Conservation (phyloP, 306 rosid species). For the Nissolia schottii region DNA sequence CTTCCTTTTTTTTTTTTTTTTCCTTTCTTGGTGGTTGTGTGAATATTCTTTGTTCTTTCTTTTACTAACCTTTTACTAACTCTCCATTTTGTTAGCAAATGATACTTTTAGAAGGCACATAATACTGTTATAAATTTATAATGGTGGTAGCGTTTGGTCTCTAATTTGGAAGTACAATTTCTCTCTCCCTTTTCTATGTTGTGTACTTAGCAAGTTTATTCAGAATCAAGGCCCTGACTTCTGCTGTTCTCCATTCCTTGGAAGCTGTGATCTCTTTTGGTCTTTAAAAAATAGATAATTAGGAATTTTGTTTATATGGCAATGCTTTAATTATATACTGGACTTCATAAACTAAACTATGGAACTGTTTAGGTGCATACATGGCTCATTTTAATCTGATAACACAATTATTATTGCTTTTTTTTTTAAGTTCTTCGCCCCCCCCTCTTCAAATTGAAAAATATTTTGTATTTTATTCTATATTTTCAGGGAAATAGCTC, state of each 20-base stretch:
- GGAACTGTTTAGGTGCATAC: not conserved
- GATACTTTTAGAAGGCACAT: not conserved
- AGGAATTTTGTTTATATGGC: not conserved
- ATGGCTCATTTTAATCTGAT: constrained; percentile 4
- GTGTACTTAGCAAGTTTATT: not conserved
- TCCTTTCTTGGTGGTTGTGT: not conserved
- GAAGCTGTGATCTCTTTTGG: not conserved
- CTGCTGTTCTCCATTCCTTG: not conserved
- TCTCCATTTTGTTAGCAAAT: constrained; percentile 5
- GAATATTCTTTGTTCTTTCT: not conserved
- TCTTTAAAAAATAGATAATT: not conserved
- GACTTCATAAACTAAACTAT: not conserved
- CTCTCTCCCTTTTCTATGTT: not conserved
- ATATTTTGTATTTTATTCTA: constrained; percentile 5
- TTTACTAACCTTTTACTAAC: not conserved
- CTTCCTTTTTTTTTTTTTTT: too few species aligned
- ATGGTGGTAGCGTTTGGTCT: not conserved
- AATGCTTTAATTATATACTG: not conserved
- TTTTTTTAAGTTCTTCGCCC: too few species aligned
- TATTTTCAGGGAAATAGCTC: constrained; percentile 74
- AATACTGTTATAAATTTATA: not conserved
- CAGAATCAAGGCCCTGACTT: not conserved
- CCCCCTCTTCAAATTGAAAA: constrained; percentile 1
- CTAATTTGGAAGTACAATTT: not conserved
- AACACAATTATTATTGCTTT: not conserved